Conservation (phyloP, 208 protist species). For the Trypanosoma boissoni region DNA sequence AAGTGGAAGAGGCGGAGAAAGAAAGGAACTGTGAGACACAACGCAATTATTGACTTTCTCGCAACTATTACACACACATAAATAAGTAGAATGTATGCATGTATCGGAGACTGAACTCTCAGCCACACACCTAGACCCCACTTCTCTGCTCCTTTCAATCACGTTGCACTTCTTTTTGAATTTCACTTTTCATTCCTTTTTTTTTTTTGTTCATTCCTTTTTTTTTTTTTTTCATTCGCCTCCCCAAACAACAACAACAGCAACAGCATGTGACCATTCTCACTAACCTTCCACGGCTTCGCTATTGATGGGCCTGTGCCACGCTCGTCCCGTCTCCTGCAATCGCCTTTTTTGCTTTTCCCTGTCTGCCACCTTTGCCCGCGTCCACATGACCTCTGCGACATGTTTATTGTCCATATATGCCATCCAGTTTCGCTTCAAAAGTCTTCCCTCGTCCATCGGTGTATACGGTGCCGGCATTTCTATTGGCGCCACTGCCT, state of each 20-base stretch:
- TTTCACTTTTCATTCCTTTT: no score
- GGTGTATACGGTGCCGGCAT: conserved; percentile 81
- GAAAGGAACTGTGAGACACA: no score
- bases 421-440: conserved; percentile 87
- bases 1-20: no score
- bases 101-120: no score
- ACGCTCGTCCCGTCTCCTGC: conserved; percentile 83
- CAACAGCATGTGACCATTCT: conserved; percentile 4
- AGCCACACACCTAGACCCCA: no score
- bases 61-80: no score
- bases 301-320: conserved; percentile 82
- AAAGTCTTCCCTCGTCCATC: conserved; percentile 86
- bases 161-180: no score
- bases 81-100: no score
- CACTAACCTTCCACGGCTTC: conserved; percentile 64
- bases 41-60: no score
- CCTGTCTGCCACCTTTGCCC: conserved; percentile 70
- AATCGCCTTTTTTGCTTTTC: conserved; percentile 71
- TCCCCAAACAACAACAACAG: background rate
- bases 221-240: no score
- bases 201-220: no score
- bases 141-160: no score
- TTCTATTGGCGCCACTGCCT: conserved; percentile 58
- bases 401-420: conserved; percentile 93
- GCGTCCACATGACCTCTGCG: conserved; percentile 86